Evolutionary conservation across 768 basidiomycete species (phyloP), one percentile per base, ranked within the genome.

Genomic region (Naematelia encephala): DNA sequence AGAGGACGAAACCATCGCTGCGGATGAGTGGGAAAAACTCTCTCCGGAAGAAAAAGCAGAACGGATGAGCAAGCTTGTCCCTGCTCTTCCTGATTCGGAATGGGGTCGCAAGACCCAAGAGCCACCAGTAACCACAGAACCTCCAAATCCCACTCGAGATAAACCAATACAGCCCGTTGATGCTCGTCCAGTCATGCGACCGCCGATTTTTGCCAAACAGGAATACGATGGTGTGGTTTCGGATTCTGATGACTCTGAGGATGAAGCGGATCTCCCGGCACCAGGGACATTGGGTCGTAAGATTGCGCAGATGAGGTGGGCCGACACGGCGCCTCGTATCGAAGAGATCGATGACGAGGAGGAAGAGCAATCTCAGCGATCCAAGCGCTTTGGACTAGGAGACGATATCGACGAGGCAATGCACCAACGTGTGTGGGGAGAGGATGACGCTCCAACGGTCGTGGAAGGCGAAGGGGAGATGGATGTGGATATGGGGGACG

Each of bases 401-500:
- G 59, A 66, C 50, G 56, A 64, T 26, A 54, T 69, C 21, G 70
- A 74, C 56, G 60, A 68, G 39, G 62, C 57, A 48, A 72, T 74
- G 64, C 47, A 62, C 25, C 47, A 46, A 34, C 63, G 56, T 29
- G 62, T 71, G 16, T 60, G 59, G 63, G 59, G 59, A 21, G 54
- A 57, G 12, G 61, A 57, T 46, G 56, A 58, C 1, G 34, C 54
- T 27, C 28, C 48, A 27, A 48, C 42, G 13, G 39, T 62, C 19
- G 59, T 57, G 10, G 61, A 57, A 22, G n/a, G 5, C 46, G 56
- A 62, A 3, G 46, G 46, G 2, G 66, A 88, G 67, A 62, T 58
- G 30, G 75, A 76, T 21, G 78, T 91, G 2, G 91, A 92, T 67
- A 94, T 98, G 91, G 84, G 81, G 0, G 87, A 90, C 67, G 96